A percentile compares a stretch with the other conserved stretches of the same genome.
Conservation (phyloP, 2,329 filamentous ascomycete genomes). For the Aspergillus fructus region DNA sequence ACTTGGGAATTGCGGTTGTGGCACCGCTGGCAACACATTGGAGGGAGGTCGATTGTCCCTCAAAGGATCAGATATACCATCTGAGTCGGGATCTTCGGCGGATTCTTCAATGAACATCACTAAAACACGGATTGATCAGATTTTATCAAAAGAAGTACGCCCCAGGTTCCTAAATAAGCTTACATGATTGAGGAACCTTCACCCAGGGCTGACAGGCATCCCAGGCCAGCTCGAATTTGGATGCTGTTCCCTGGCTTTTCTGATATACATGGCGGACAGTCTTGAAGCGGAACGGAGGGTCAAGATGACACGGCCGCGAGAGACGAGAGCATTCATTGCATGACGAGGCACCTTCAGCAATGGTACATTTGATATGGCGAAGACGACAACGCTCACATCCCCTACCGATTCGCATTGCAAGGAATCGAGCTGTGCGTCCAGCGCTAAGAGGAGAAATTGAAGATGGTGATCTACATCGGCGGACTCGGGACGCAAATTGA, state of each 20-base stretch:
- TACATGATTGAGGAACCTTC: constrained; percentile 29
- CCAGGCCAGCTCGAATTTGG: constrained; percentile 32
- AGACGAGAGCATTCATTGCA: constrained; percentile 31
- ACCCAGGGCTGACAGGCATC: constrained; percentile 33
- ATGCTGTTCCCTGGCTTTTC: constrained; percentile 25
- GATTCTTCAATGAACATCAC: constrained; percentile 30
- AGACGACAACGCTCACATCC: constrained; percentile 36
- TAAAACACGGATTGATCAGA: constrained; percentile 4
- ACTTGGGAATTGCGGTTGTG: not conserved
- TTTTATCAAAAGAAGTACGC: not conserved
- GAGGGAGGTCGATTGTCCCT: not conserved
- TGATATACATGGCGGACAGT: constrained; percentile 35
- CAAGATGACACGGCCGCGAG: constrained; percentile 29
- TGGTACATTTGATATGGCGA: constrained; percentile 37
- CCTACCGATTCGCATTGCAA: constrained; percentile 33
- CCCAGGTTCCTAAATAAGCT: not conserved
- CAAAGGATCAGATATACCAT: not conserved
- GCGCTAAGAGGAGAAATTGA: constrained; percentile 13
- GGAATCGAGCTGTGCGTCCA: constrained; percentile 13
- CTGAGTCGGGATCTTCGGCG: constrained; percentile 16
- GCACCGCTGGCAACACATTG: not conserved
- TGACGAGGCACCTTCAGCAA: constrained; percentile 26
- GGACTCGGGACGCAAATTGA: not conserved
- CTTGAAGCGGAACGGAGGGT: constrained; percentile 36
- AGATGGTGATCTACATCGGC: not conserved